Base-by-base conservation (phyloP, 108 stramenopile species). In the Aurantiochytrium sp. region DNA sequence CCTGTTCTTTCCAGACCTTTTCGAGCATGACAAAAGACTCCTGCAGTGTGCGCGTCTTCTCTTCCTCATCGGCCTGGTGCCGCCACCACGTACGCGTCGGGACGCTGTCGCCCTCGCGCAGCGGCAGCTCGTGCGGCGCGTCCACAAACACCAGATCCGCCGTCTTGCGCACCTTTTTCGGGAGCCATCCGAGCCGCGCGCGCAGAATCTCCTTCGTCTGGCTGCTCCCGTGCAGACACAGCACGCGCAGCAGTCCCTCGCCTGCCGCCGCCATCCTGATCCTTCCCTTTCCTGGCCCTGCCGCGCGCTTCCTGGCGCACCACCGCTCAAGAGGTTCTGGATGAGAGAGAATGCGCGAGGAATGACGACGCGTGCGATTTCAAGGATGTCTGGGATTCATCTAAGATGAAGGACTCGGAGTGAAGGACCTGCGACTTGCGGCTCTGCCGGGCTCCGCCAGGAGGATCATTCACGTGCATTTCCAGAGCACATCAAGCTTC, bases 71-170 rank as follows among this genome's bases (percentile, higher is more conserved):
- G 21, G 19, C 89, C 29, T 73, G 19, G 57, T 55, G 47, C 42
- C 58, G n/a, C 72, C 72, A 89, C 89, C 89, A 89, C n/a, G 69
- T 47, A 5, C 64, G 71, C 5, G 76, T 53, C 16, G 76, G 72
- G 47, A 72, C 73, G 44, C 5, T 42, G n/a, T 83, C 72, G 35
- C 89, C 89, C 14, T 58, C 87, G 43, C 58, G 58, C 44, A 89
- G 58, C 47, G 76, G 87, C 43, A 89, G 76, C 58, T 55, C 87
- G 59, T 83, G 53, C 21, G 89, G 89, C 47, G 51, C 89, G 58
- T 89, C 89, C 29, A 58, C 25, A 58, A 76, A 87, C 42, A 60
- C 59, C 49, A 76, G 16, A 14, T 89, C 21, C 49, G 35, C 47
- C 10, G 16, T 25, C 19, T 21, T 45, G 23, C 35, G 23, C 19